Evolutionary conservation across 2,329 filamentous ascomycete genomes (phyloP), one percentile per base, ranked within the genome.

Genomic region (Penicillium sp.): DNA sequence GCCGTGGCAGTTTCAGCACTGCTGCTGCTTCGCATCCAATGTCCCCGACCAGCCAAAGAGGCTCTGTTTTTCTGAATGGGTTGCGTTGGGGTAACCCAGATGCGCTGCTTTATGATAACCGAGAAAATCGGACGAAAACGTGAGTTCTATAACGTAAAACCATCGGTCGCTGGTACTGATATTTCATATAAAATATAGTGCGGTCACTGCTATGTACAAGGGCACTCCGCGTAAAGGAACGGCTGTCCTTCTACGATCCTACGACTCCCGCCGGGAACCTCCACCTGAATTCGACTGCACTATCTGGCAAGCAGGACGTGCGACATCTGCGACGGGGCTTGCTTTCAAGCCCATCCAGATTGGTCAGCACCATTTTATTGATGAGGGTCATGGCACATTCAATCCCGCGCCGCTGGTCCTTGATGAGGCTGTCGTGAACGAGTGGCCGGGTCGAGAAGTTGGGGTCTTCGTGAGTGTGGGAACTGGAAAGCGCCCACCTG

Each of bases 331-430:
- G 1, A 93, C 91, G 1, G 88, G 87, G 0, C 76, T 96, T 38
- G 93, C 93, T 1, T 98, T 98, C 73, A 98, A 98, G 67, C 89
- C 91, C 0, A 89, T 98, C 43, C 85, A 87, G 57, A 87, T 98
- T 34, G 93, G 93, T 3, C 91, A 97, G 67, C 91, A 89, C 0
- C 77, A 89, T 9, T 98, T 98, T 64, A 85, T 95, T 53, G 93
- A 98, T 59, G 91, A 97, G 65, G 93, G 93, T 1, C 78, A 80
- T 1, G 93, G 93, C 4, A 89, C 85, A 54, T 98, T 93, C 71
- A 98, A 98, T 64, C 93, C 91, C 0, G 79, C 89, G 0, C 87
- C 89, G 1, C 80, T 86, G 55, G 81, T 88, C 1, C 78, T 98
- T 10, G 91, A 97, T 59, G 93, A 98, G 71, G 91, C 91, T 6